Evolutionary conservation across 2,329 filamentous ascomycete genomes (phyloP), one percentile per base, ranked within the genome.

Genomic region (Aspergillus ustus): DNA sequence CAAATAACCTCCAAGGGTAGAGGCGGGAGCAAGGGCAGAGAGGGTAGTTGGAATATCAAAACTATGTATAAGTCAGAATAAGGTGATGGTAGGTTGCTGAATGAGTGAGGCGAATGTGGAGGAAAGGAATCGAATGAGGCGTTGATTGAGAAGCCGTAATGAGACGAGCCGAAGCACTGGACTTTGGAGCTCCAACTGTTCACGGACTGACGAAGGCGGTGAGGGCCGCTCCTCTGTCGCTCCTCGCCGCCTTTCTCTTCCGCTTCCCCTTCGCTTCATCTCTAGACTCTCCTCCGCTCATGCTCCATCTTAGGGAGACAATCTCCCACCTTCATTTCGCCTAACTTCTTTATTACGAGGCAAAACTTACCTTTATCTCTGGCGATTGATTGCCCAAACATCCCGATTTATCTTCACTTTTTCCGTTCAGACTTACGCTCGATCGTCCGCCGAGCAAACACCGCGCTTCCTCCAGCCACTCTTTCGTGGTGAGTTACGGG

Each of bases 121-220:
- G 54, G 52, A 56, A 50, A 57, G 37, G 48, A 55, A 62, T 63
- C 57, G 34, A 59, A 60, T 62, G 31, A 49, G 45, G 59, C 31
- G 62, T 52, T 46, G 20, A 28, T 52, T 53, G 31, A 55, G 54
- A 7, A 46, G 52, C 52, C 15, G 58, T 57, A 55, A 58, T 59
- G 55, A 58, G 59, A 49, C 28, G 50, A 46, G 31, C 45, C 19
- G 45, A n/a, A 50, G 48, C 48, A 50, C 55, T 59, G 55, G 63
- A 63, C 34, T 40, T 11, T 40, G 34, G 34, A 40, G 34, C 34
- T 40, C 34, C 34, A 40, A 60, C 60, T 66, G 54, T 46, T 59
- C 57, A 50, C 31, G 54, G 64, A 60, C 68, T 72, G 72, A 74
- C 69, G 70, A 73, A 72, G 72, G 73, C 73, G 73, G 73, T 75